Base-by-base conservation (phyloP, 352 stramenopile genomes). In the Globisporangium lucens region DNA sequence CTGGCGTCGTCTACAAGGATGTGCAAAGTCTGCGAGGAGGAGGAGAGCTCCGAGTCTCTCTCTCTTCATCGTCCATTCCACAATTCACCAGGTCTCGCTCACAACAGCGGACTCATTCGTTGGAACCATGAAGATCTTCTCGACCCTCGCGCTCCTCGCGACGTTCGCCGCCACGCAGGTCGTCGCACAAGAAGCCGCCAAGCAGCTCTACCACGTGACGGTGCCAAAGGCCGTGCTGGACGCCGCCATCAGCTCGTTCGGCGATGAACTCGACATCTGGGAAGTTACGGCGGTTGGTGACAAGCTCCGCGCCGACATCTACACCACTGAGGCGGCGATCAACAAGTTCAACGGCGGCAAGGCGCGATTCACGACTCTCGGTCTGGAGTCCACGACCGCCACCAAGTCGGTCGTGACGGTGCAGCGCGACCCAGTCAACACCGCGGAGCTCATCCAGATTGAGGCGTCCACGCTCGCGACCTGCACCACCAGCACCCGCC, bases 171-270 rank as follows among this genome's bases (percentile, higher is more conserved):
- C 51, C 5, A 68, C 61, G 43, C 65, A 73, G 38, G 56, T 65
- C 51, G 56, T 55, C n/a, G 72, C 72, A 15, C 33, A 75, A 17
- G 65, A 77, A 20, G 68, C 55, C 43, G 64, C 29, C 4, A 77
- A 77, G 72, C 64, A 77, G 41, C 72, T 72, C 51, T 77, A 64
- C 65, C 72, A 77, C 58, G 72, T 77, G 8, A 77, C 60, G 1
- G 64, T 75, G 56, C 72, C 72, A 29, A 77, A 75, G 72, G 30
- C 27, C 38, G 53, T 73, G 27, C 69, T 66, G 4, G 61, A 66
- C 27, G 27, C 51, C 10, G 61, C 61, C 12, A 24, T 59, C 46
- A 3, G 17, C 27, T 33, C 29, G 8, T 60, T 66, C 47, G 61
- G 61, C 1, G 47, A 66, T 29, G 46, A 66, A 15, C 33, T 66